Percentiles rank a stretch among this genome's conserved stretches.
Conservation (phyloP, 768 basidiomycete genomes). For the Cantharellus cinnabarinus region DNA sequence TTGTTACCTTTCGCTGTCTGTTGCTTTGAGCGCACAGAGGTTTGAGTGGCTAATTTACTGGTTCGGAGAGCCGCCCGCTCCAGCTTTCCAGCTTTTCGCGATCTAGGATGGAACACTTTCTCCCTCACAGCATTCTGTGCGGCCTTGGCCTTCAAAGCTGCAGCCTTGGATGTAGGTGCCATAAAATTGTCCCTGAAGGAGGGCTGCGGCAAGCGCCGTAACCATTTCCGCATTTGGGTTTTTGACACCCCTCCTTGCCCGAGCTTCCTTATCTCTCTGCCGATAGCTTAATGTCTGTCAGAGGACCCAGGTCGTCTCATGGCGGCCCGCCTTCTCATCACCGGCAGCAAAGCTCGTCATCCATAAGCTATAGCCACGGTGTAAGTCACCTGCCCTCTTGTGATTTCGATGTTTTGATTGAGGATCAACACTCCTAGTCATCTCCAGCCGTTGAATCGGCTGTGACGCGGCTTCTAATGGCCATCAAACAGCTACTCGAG, state of each 20-base stretch:
- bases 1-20: constrained; percentile 31
- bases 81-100: constrained; percentile 64
- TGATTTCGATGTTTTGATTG: no score
- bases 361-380: no score
- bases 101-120: constrained; percentile 66
- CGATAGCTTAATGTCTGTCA: no score
- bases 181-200: not conserved
- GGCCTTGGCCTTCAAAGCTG: not conserved
- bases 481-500: constrained; percentile 89
- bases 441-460: constrained; percentile 47
- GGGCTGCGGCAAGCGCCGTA: no score
- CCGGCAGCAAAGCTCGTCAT: no score
- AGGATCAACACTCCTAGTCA: not conserved
- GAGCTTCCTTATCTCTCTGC: no score
- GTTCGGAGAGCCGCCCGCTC: constrained; percentile 47
- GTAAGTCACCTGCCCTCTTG: no score
- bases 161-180: not conserved
- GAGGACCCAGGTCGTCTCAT: no score
- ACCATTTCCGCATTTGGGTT: no score
- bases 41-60: constrained; percentile 36
- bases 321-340: no score
- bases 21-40: constrained; percentile 36
- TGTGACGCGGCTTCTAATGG: constrained; percentile 79
- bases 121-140: constrained; percentile 25
- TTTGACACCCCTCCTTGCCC: no score